Evolutionary conservation across 75 land plant species (phyloP).

Genomic region (Chamaecyparis obtusa): DNA sequence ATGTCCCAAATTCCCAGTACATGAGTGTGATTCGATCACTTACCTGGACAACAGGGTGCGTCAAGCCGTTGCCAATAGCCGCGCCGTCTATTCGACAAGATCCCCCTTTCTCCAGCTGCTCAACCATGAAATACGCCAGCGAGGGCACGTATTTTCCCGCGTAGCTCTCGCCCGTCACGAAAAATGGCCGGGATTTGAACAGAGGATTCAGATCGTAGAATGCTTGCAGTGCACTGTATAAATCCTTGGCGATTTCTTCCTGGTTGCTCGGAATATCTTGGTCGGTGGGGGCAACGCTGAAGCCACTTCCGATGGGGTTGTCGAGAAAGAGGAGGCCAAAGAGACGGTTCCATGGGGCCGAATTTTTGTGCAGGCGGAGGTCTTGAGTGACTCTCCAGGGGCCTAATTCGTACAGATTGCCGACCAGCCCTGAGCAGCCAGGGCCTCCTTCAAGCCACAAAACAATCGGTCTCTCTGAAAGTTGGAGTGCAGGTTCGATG

Average conservation of each 20-base stretch:
- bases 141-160: constrained; percentile 87
- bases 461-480: constrained; percentile 50
- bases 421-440: constrained; percentile 88
- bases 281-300: constrained; percentile 54
- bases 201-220: constrained; percentile 37
- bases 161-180: constrained; percentile 81
- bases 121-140: constrained; percentile 54
- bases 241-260: constrained; percentile 48
- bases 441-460: constrained; percentile 95
- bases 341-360: constrained; percentile 65
- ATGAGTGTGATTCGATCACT: too few species aligned
- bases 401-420: constrained; percentile 80
- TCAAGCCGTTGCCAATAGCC: constrained; percentile 83
- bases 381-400: constrained; percentile 55
- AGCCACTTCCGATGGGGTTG: constrained; percentile 83
- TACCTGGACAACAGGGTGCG: constrained; percentile 22
- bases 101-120: constrained; percentile 22
- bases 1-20: too few species aligned
- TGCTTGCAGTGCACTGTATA: constrained; percentile 41
- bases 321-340: constrained; percentile 84
- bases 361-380: constrained; percentile 18
- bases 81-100: constrained; percentile 37
- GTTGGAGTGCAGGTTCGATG: constrained; percentile 19
- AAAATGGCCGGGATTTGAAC: constrained; percentile 56
- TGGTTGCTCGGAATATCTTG: constrained; percentile 66